A percentile compares a stretch with the other conserved stretches of the same genome.
Evolutionary conservation across 169 alveolate genomes (phyloP).

Genomic region (Eimeria praecox): DNA sequence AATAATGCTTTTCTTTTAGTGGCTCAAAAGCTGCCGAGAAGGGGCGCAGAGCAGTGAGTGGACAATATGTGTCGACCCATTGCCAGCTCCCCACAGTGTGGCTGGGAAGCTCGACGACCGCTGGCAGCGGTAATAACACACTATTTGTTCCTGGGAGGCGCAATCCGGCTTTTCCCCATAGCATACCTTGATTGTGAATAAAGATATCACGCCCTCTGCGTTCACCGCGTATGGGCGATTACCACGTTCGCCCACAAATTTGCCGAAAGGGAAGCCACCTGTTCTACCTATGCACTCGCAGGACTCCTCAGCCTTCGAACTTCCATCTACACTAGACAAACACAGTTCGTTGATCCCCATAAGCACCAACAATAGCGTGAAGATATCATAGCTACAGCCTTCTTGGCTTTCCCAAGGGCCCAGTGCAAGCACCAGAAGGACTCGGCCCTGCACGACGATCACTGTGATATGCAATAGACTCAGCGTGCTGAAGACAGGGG

Average conservation of each 20-base stretch:
- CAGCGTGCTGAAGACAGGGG: no score
- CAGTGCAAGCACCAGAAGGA: no score
- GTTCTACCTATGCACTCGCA: neutral
- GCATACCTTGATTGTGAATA: neutral
- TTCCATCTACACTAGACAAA: neutral
- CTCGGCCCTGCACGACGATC: no score
- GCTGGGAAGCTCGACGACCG: neutral
- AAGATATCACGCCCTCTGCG: no score
- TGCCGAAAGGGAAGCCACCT: no score
- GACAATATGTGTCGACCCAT: neutral
- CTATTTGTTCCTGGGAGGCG: neutral
- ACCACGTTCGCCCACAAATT: no score
- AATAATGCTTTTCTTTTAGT: no score
- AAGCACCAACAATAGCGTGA: neutral
- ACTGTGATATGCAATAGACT: neutral
- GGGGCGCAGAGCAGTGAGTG: neutral
- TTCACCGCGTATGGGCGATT: no score
- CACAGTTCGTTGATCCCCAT: neutral
- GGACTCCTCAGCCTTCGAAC: neutral
- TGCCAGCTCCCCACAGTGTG: neutral
- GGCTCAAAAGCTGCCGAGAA: neutral
- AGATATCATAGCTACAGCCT: neutral
- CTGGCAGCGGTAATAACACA: neutral
- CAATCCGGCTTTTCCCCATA: neutral
- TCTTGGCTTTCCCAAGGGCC: neutral